Conservation (phyloP, 139 green algal genomes). For the Diplosphaera chodatii region DNA sequence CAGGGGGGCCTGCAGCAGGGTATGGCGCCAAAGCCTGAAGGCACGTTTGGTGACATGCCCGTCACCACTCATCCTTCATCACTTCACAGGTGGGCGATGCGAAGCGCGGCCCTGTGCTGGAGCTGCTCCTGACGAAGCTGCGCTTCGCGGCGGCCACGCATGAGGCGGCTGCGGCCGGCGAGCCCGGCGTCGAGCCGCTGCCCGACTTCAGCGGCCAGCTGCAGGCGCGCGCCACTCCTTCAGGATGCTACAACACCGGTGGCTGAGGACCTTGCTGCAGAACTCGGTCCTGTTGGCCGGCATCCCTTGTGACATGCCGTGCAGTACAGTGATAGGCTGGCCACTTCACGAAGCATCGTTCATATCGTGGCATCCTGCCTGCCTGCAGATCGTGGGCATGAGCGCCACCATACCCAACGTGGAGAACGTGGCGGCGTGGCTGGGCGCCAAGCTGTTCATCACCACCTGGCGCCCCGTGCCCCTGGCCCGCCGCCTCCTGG, state of each 20-base stretch:
- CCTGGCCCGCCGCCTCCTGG: slow-evolving; percentile 68
- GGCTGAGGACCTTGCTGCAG: no score
- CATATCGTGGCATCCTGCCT: no score
- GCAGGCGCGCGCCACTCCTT: no score
- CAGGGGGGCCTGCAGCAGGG: no score
- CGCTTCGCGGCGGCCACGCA: slow-evolving; percentile 33
- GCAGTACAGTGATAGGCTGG: no score
- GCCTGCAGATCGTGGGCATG: slow-evolving; percentile 93
- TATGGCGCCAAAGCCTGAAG: no score
- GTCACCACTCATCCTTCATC: no score
- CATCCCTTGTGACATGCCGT: no score
- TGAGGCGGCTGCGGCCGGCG: background rate
- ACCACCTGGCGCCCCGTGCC: slow-evolving; percentile 84
- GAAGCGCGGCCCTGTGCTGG: slow-evolving; percentile 85
- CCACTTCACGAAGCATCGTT: no score
- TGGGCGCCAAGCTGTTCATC: slow-evolving; percentile 74
- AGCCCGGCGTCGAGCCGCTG: background rate
- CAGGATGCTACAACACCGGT: no score
- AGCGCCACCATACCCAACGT: slow-evolving; percentile 90
- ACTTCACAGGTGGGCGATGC: slow-evolving; percentile 53
- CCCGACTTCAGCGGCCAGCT: background rate
- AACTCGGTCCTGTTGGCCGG: no score
- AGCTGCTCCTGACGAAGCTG: slow-evolving; percentile 97
- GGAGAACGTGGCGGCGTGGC: slow-evolving; percentile 70
- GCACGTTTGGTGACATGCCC: no score